Conservation (phyloP, 208 protist genomes). For the Wallacemonas sp. region DNA sequence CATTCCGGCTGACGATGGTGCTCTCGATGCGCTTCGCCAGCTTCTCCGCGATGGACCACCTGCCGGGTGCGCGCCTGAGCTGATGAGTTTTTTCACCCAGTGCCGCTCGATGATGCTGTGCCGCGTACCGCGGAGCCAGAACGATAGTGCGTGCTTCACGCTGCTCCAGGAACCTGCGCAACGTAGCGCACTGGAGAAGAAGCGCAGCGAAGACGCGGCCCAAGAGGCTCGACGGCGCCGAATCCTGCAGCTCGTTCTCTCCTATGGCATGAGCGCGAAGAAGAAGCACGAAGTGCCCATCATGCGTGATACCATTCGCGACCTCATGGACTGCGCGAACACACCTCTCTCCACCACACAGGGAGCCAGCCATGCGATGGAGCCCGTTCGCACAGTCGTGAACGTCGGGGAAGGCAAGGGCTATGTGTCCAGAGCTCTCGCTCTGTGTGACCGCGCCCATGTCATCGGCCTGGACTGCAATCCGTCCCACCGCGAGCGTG, state of each 20-base stretch:
- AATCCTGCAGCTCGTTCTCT: slow-evolving; percentile 61
- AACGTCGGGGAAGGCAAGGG: slow-evolving; percentile 93
- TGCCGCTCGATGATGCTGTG: slow-evolving; percentile 40
- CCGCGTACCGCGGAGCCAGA: slow-evolving; percentile 25
- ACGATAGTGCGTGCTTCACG: slow-evolving; percentile 56
- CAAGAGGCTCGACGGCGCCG: slow-evolving; percentile 13
- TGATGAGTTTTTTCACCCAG: slow-evolving; percentile 26
- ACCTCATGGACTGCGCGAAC: slow-evolving; percentile 63
- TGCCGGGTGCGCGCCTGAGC: not conserved
- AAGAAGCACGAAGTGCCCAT: slow-evolving; percentile 89
- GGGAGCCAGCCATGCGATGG: not conserved
- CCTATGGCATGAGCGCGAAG: slow-evolving; percentile 77
- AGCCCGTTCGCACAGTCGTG: slow-evolving; percentile 56
- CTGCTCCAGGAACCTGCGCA: slow-evolving; percentile 14
- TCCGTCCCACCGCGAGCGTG: slow-evolving; percentile 76
- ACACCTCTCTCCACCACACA: not conserved
- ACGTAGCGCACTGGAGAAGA: not conserved
- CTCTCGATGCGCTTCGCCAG: slow-evolving; percentile 32
- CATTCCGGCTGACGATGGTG: slow-evolving; percentile 24
- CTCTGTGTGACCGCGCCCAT: slow-evolving; percentile 76
- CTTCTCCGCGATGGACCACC: slow-evolving; percentile 61
- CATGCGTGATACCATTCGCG: slow-evolving; percentile 63
- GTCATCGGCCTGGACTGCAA: slow-evolving; percentile 91
- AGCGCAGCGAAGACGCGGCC: not conserved
- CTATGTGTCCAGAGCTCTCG: slow-evolving; percentile 80